Evolutionary conservation across 2,329 filamentous ascomycete genomes (phyloP).

Genomic region (Daldinia sp.): DNA sequence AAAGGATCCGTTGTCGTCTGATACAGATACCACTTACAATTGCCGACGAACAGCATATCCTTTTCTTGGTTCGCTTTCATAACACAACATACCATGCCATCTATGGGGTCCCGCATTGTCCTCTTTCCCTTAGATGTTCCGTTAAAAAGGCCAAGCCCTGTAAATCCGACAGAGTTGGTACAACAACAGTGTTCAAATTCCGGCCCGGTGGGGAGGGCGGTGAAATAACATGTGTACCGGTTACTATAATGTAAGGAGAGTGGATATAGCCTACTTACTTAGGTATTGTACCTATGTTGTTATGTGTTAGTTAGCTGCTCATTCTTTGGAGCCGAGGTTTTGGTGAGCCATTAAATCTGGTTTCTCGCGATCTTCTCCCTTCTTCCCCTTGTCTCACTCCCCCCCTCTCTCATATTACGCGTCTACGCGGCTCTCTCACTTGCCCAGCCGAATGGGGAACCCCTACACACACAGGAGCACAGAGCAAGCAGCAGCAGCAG

Average conservation of each 20-base stretch:
- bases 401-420: not conserved
- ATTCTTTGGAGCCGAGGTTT: conserved; percentile 10
- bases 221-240: not conserved
- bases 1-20: too few species aligned
- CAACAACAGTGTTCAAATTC: not conserved
- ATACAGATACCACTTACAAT: not conserved
- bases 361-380: conserved; percentile 6
- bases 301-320: too few species aligned
- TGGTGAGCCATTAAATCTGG: conserved; percentile 15
- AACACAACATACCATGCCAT: not conserved
- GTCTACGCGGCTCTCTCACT: conserved; percentile 1
- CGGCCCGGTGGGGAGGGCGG: not conserved
- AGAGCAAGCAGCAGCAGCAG: not conserved
- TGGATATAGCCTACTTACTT: conserved; percentile 3
- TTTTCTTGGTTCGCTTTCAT: not conserved
- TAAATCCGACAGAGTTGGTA: not conserved
- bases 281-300: too few species aligned
- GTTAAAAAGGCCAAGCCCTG: conserved; percentile 9
- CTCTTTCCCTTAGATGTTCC: conserved; percentile 6
- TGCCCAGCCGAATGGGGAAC: not conserved
- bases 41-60: conserved; percentile 15
- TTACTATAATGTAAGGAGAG: not conserved
- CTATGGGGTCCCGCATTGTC: conserved; percentile 19
- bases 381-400: not conserved
- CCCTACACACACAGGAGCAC: not conserved